Conservation (phyloP, 768 basidiomycete genomes). For the Auricularia sp. region DNA sequence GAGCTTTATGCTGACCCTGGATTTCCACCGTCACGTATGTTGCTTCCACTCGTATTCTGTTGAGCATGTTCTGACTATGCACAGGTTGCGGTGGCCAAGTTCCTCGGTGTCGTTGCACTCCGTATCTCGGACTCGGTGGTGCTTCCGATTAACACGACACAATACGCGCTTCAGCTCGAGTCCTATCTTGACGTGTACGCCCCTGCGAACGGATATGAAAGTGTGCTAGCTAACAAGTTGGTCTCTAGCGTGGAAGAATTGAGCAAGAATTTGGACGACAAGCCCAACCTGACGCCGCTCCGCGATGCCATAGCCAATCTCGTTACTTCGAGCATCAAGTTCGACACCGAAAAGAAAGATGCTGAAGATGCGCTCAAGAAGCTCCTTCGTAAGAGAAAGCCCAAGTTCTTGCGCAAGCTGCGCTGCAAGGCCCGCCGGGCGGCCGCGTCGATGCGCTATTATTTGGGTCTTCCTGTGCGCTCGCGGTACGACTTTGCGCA, state of each 20-base stretch:
- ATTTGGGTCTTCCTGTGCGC: background rate
- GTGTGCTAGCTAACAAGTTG: background rate
- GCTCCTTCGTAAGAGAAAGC: constrained; percentile 19
- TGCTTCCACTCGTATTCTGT: background rate
- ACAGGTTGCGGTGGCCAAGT: constrained; percentile 57
- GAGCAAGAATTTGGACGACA: constrained; percentile 11
- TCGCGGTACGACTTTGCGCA: background rate
- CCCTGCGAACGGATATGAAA: background rate
- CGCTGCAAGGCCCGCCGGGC: background rate
- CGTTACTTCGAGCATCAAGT: constrained; percentile 17
- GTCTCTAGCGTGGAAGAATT: constrained; percentile 41
- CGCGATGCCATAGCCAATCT: constrained; percentile 19
- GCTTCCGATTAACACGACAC: constrained; percentile 59
- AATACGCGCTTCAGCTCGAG: constrained; percentile 48
- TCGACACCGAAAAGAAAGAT: constrained; percentile 21
- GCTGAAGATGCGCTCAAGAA: constrained; percentile 27
- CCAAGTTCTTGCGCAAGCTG: background rate
- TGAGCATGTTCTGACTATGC: background rate
- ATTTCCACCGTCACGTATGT: constrained; percentile 64
- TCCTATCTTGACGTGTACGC: constrained; percentile 44
- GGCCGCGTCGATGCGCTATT: background rate
- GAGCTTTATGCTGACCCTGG: constrained; percentile 66
- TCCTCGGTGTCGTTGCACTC: constrained; percentile 48
- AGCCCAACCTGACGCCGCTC: constrained; percentile 11
- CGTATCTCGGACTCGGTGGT: constrained; percentile 43